These are phyloP conservation scores for Tolypocladium album DNA, from an alignment of 2,329 filamentous ascomycete species.

Conservation along the genomic window DNA sequence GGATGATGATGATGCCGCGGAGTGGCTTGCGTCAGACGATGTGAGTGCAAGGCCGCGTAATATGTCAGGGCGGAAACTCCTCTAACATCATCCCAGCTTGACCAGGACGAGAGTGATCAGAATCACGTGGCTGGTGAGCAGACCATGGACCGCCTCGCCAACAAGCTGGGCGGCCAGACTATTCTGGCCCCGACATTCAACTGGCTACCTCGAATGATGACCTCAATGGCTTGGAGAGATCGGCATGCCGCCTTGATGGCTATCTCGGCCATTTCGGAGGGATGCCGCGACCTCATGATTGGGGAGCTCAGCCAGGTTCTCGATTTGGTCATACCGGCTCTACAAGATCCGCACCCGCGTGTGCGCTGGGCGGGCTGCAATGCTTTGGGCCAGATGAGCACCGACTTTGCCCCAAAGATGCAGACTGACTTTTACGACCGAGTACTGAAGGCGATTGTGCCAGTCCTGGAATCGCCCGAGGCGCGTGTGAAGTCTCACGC, in stretches of 20 bases:
- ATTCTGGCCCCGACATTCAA: slow-evolving; percentile 88
- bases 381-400: slow-evolving; percentile 98
- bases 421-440: slow-evolving; percentile 87
- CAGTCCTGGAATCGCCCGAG: slow-evolving; percentile 80
- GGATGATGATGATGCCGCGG: slow-evolving; percentile 87
- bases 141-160: slow-evolving; percentile 94
- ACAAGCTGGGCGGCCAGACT: slow-evolving; percentile 91
- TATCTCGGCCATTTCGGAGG: slow-evolving; percentile 96
- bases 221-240: slow-evolving; percentile 86
- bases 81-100: slow-evolving; percentile 47
- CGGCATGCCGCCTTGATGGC: slow-evolving; percentile 96
- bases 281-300: slow-evolving; percentile 91
- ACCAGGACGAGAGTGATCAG: slow-evolving; percentile 89
- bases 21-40: slow-evolving; percentile 91
- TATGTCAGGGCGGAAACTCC: neutral
- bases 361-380: slow-evolving; percentile 98
- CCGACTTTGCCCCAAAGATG: slow-evolving; percentile 96
- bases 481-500: slow-evolving; percentile 94
- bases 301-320: slow-evolving; percentile 89
- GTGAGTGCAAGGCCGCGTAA: slow-evolving; percentile 33
- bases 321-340: slow-evolving; percentile 83
- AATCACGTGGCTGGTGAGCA: slow-evolving; percentile 98
- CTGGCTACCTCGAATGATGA: slow-evolving; percentile 98
- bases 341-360: slow-evolving; percentile 82
- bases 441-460: slow-evolving; percentile 84